Base-by-base conservation (phyloP, 495 filamentous ascomycete species). In the Penicillium psychrofluorescens region DNA sequence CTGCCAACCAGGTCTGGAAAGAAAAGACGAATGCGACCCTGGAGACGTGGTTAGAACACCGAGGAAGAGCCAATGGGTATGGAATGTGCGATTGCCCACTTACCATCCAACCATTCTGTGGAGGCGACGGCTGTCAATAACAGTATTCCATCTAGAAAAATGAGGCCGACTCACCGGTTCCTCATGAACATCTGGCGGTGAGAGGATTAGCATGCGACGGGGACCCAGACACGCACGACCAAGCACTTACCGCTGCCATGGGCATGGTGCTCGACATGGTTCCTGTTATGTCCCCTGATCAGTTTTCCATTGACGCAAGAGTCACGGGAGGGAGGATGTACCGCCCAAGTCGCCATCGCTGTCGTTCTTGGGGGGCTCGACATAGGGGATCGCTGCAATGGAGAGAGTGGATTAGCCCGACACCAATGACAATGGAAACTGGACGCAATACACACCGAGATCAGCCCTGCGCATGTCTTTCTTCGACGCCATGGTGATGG, bases 401-500 rank as follows among this genome's bases (percentile, higher is more conserved):
- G 28, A 22, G 36, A 40, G 37, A 53, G 22, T 22, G 22, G 10
- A 41, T 49, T 51, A 59, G 43, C 29, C 22, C 4, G 22, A 6
- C 2, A 22, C 22, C 22, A 22, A 22, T 22, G 22, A 4, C 22
- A 22, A 6, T 22, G 22, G 22, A 22, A 3, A 3, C 22, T 6
- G 4, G 22, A 22, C 6, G 22, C 22, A 22, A 22, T 12, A 65
- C 75, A 55, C 74, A 95, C 90, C 79, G 49, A 95, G 76, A 67
- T 95, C 88, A 39, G 75, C 69, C 55, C 88, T 76, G 30, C 89
- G 81, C 86, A 91, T 89, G 63, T 95, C 88, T 64, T 90, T 94
- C 63, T 80, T 86, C 31, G 77, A 76, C 22, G 85, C 68, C 84
- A 90, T 90, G 31, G 49, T 64, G 41, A 34, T 10, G 6, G 29